Conservation (phyloP, 495 filamentous ascomycete species). For the Bacidia rubella region DNA sequence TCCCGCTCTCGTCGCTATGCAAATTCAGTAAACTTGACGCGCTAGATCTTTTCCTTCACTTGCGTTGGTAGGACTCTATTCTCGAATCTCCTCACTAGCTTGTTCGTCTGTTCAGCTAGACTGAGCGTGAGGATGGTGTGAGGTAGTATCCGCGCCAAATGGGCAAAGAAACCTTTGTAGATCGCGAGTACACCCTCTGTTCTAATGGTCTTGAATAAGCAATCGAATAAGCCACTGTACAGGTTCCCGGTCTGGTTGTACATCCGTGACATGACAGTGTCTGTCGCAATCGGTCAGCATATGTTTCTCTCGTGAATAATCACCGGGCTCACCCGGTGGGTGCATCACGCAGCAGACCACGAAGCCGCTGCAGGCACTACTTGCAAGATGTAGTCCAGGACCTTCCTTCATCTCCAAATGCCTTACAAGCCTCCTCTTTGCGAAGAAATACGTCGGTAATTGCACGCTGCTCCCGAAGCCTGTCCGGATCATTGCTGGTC, state of each 20-base stretch:
- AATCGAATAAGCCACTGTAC: conserved; percentile 86
- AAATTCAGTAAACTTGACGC: neutral
- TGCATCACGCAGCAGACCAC: conserved; percentile 98
- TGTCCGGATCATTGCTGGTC: conserved; percentile 91
- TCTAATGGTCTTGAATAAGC: conserved; percentile 74
- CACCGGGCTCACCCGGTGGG: conserved; percentile 56
- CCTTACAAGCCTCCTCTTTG: conserved; percentile 68
- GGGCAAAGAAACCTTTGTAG: conserved; percentile 96
- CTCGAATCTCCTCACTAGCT: conserved; percentile 69
- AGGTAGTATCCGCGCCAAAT: conserved; percentile 84
- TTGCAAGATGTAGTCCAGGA: conserved; percentile 73
- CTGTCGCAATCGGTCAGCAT: conserved; percentile 28
- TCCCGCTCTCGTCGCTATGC: neutral
- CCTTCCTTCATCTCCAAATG: conserved; percentile 86
- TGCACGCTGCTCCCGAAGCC: conserved; percentile 93
- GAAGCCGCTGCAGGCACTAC: conserved; percentile 82
- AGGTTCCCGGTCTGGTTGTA: conserved; percentile 98
- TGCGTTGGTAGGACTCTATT: conserved; percentile 43
- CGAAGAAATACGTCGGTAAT: conserved; percentile 96
- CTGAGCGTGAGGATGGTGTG: conserved; percentile 60
- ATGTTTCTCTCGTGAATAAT: neutral
- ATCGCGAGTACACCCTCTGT: conserved; percentile 88
- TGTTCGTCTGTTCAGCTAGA: conserved; percentile 94
- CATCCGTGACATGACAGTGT: conserved; percentile 97
- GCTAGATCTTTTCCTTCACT: conserved; percentile 34